Percentiles rank a stretch among this genome's conserved stretches.
Evolutionary conservation across 192 early-diverging fungal genomes (phyloP).

Genomic region (Backusella parvicylindrica): DNA sequence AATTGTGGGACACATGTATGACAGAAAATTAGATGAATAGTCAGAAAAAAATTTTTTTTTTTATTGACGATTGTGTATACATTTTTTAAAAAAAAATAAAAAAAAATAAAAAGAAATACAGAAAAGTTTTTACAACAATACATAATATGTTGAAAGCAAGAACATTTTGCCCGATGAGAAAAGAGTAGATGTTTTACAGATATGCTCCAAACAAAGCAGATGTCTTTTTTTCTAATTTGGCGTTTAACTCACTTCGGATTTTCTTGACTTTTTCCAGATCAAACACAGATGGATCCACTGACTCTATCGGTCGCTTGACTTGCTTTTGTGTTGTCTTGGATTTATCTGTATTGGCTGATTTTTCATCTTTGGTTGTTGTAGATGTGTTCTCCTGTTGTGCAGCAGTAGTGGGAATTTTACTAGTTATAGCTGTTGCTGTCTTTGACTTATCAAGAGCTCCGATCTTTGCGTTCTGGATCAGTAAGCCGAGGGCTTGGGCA

Average conservation of each 20-base stretch:
- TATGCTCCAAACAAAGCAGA: constrained; percentile 8
- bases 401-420: too few relatives aligned
- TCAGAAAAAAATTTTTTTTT: background rate
- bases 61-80: background rate
- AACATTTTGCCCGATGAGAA: background rate
- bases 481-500: constrained; percentile 64
- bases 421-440: background rate
- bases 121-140: background rate
- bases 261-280: constrained; percentile 1
- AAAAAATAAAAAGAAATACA: too few relatives aligned
- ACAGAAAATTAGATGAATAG: background rate
- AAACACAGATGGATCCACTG: background rate
- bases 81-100: too few relatives aligned
- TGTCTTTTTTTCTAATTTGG: constrained; percentile 4
- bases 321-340: background rate
- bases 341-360: background rate
- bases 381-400: background rate
- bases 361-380: background rate
- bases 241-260: background rate
- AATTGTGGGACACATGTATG: background rate
- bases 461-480: constrained; percentile 42
- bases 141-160: background rate
- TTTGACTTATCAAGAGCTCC: background rate
- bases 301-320: background rate
- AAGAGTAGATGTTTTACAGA: background rate